Evolutionary conservation across 495 filamentous ascomycete species (phyloP), one percentile per base, ranked within the genome.

Genomic region (Tuber melanosporum): DNA sequence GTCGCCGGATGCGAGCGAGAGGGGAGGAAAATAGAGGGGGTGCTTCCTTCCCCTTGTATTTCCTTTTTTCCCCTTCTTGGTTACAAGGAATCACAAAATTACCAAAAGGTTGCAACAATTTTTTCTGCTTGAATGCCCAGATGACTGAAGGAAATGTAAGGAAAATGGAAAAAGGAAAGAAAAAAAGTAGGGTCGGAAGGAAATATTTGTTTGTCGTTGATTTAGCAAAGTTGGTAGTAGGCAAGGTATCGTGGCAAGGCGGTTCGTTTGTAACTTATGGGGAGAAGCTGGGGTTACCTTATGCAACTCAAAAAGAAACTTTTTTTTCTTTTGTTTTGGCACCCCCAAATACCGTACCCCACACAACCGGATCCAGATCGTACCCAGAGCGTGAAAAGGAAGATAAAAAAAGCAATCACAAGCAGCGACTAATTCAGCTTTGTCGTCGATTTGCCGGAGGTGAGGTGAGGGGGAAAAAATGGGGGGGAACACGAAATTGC

Each of bases 371-470:
- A 32, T 5, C 57, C 57, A 66, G 57, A 66, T 66, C n/a, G 57
- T 14, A 66, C 57, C 32, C 32, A 36, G 57, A 66, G 57, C 6
- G 26, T 14, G 57, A 66, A 36, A 36, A 26, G 22, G 12, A 57
- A 57, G 26, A 22, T 8, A 57, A 57, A 66, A 66, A 66, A 66
- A 66, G 57, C 57, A 66, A 66, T 5, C 57, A 66, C 57, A 66
- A 66, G 57, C 32, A 19, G 57, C 57, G 5, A 66, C 57, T 66
- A 66, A 66, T 66, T 66, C 57, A 32, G 26, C 57, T 66, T 66
- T 66, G 57, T 66, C 57, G 57, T 66, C 57, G 57, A 66, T 66
- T 66, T 66, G 57, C 57, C 57, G 57, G 57, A 36, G 1, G 26
- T 36, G 57, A 62, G 57, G 57, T 12, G 26, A 19, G 17, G 17